A percentile compares a stretch with the other conserved stretches of the same genome.
phyloP scores from a whole-genome alignment of 2,329 filamentous ascomycete genomes.

The Pseudofabraea citricarpa region DNA sequence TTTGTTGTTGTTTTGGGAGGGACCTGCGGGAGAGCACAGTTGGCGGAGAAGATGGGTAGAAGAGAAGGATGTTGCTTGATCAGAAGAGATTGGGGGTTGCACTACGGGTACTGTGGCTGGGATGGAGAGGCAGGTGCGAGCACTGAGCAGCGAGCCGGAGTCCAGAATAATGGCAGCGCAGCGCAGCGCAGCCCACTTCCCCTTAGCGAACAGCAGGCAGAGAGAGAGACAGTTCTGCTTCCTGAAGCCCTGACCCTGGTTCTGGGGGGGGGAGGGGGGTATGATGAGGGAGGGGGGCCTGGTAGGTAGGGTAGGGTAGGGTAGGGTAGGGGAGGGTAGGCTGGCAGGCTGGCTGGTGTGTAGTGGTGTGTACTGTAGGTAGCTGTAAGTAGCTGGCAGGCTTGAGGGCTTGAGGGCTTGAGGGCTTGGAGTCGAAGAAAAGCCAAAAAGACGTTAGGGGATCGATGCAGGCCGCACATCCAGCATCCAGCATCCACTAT shows the following conservation, averaged over 20 bases:
- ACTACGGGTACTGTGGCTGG: neutral
- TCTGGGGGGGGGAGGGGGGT: neutral
- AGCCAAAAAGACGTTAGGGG: neutral
- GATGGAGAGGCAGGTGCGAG: neutral
- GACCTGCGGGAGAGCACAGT: neutral
- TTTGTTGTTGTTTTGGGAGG: conserved; percentile 6
- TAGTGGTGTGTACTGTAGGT: neutral
- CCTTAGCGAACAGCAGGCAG: too few relatives aligned
- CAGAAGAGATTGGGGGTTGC: neutral
- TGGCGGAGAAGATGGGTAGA: neutral
- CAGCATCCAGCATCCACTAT: too few relatives aligned
- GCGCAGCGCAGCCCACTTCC: too few relatives aligned
- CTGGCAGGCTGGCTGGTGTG: neutral
- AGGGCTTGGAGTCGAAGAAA: neutral
- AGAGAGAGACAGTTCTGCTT: too few relatives aligned
- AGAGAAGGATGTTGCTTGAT: neutral
- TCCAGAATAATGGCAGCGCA: neutral
- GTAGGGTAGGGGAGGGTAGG: neutral
- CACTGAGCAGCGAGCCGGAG: neutral
- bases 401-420: neutral
- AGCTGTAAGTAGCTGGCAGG: neutral
- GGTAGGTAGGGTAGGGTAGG: too few relatives aligned
- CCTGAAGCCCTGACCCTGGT: neutral
- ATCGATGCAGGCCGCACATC: neutral
- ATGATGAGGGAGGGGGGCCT: neutral